Percentiles rank a stretch among this genome's conserved stretches.
phyloP scores from a whole-genome alignment of 306 rosid genomes.

The Acacia melanoxylon region DNA sequence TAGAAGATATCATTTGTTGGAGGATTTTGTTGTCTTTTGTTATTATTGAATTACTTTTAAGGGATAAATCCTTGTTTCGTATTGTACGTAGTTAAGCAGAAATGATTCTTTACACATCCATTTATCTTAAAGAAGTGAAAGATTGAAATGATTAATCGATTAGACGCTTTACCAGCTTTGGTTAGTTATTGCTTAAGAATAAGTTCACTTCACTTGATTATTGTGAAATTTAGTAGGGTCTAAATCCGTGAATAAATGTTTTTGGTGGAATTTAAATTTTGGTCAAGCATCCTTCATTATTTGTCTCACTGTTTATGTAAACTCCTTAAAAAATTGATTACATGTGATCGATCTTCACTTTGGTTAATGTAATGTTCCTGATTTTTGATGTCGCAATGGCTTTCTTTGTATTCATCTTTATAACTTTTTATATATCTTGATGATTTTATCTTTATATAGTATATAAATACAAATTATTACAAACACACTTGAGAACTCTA shows the following conservation, averaged over 20 bases:
- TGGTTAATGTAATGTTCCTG: background rate
- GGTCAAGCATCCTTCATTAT: background rate
- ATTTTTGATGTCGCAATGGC: background rate
- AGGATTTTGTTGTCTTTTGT: too few species aligned
- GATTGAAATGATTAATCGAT: background rate
- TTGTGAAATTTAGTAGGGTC: background rate
- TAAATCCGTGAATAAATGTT: background rate
- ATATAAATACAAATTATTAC: background rate
- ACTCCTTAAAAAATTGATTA: background rate
- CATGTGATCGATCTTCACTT: background rate
- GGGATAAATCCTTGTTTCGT: background rate
- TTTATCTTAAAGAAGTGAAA: background rate
- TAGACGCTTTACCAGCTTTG: background rate
- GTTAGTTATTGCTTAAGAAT: background rate
- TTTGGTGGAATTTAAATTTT: background rate
- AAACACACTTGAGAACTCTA: background rate
- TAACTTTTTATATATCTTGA: background rate
- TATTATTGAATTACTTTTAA: background rate
- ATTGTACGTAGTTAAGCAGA: background rate
- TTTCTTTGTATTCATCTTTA: background rate
- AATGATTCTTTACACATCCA: background rate
- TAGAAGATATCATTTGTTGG: background rate
- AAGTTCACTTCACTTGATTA: background rate
- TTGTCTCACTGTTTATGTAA: background rate
- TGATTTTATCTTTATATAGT: background rate